phyloP scores from a whole-genome alignment of 495 filamentous ascomycete genomes.

The Penicillium tannophilum region DNA sequence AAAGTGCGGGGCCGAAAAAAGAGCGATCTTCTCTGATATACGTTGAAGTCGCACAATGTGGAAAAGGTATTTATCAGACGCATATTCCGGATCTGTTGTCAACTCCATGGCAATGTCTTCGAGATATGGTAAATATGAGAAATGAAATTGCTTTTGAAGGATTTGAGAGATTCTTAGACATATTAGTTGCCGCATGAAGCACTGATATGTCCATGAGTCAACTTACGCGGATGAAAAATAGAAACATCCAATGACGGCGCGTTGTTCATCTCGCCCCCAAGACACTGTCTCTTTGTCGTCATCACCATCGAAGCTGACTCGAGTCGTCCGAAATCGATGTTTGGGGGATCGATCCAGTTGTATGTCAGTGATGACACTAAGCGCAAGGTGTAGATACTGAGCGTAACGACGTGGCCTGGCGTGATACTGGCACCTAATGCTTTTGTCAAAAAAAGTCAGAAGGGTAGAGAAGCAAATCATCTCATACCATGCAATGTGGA shows the following conservation, averaged over 20 bases:
- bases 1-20: conserved; percentile 2
- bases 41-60: conserved; percentile 25
- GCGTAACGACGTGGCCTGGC: conserved; percentile 40
- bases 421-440: conserved; percentile 24
- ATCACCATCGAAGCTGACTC: conserved; percentile 3
- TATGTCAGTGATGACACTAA: conserved; percentile 45
- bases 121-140: conserved; percentile 17
- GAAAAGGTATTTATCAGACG: conserved; percentile 17
- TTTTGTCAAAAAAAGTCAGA: background rate
- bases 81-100: conserved; percentile 12
- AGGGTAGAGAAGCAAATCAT: background rate
- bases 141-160: conserved; percentile 20
- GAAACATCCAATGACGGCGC: conserved; percentile 28
- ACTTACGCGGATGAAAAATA: conserved; percentile 25
- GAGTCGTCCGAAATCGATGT: background rate
- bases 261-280: conserved; percentile 18
- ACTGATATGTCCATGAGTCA: background rate
- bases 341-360: conserved; percentile 37
- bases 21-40: conserved; percentile 20
- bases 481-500: conserved; percentile 40
- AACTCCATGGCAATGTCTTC: conserved; percentile 17
- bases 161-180: conserved; percentile 16
- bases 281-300: conserved; percentile 4
- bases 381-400: conserved; percentile 45
- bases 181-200: background rate